A percentile compares a stretch with the other conserved stretches of the same genome.
Evolutionary conservation across 2,329 filamentous ascomycete genomes (phyloP).

Genomic region (Trichoderma sp.): DNA sequence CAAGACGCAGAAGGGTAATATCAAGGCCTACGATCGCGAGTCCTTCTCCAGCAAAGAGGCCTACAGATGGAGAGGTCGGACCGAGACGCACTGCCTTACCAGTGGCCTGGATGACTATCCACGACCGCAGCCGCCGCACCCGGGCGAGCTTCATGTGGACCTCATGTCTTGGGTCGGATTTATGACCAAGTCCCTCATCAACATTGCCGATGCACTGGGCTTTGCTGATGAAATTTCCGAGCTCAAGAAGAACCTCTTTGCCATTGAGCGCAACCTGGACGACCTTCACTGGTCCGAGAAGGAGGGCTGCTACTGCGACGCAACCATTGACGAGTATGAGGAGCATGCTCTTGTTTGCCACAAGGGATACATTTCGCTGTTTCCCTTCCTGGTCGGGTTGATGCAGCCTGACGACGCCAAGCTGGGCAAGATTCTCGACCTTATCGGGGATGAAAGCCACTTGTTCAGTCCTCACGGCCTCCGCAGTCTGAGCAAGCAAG

Average conservation of each 20-base stretch:
- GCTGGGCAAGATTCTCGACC: constrained; percentile 72
- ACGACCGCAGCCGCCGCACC: constrained; percentile 88
- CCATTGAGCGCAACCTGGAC: constrained; percentile 82
- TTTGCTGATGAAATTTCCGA: constrained; percentile 74
- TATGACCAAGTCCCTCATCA: constrained; percentile 84
- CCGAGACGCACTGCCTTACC: constrained; percentile 82
- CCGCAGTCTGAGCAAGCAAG: constrained; percentile 81
- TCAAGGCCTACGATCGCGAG: constrained; percentile 87
- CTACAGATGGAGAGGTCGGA: constrained; percentile 93
- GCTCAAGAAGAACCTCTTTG: constrained; percentile 71
- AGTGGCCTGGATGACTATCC: constrained; percentile 97
- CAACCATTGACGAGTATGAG: constrained; percentile 92
- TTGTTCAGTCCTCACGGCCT: constrained; percentile 92
- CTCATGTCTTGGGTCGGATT: constrained; percentile 97
- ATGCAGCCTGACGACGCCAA: constrained; percentile 72
- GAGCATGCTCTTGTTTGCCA: constrained; percentile 89
- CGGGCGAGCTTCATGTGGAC: constrained; percentile 93
- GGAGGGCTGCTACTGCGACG: constrained; percentile 86
- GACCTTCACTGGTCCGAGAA: constrained; percentile 90
- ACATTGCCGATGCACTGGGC: constrained; percentile 75
- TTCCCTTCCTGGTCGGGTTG: constrained; percentile 87
- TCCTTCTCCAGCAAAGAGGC: constrained; percentile 88
- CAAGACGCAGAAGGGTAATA: constrained; percentile 84
- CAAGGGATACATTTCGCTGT: constrained; percentile 92
- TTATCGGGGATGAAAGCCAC: constrained; percentile 79